Evolutionary conservation across 306 rosid species (phyloP).

Genomic region (Vigna radiata): DNA sequence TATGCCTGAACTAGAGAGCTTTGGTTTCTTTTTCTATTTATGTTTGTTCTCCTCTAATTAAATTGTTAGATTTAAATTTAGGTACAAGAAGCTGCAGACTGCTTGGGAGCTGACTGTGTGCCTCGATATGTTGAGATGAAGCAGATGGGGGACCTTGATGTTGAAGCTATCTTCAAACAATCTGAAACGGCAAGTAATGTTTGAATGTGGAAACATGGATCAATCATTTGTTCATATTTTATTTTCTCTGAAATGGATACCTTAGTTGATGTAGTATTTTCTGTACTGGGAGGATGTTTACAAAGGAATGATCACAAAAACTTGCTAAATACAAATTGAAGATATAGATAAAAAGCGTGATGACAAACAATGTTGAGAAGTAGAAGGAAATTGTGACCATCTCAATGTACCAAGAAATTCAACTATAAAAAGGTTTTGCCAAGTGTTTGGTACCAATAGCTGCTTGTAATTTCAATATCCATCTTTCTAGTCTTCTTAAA

Average conservation of each 20-base stretch:
- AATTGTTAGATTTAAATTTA: slow-evolving; percentile 46
- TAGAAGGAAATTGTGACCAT: slow-evolving; percentile 20
- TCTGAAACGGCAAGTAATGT: slow-evolving; percentile 64
- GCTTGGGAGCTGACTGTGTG: slow-evolving; percentile 93
- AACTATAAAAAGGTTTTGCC: slow-evolving; percentile 12
- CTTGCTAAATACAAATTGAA: slow-evolving; percentile 17
- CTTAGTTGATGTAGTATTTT: slow-evolving; percentile 15
- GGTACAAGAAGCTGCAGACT: slow-evolving; percentile 97
- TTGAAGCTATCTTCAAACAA: slow-evolving; percentile 58
- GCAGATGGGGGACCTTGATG: slow-evolving; percentile 65
- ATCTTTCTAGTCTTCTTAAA: slow-evolving; percentile 5
- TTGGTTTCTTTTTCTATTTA: slow-evolving; percentile 5
- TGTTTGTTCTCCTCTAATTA: slow-evolving; percentile 20
- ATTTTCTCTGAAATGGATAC: slow-evolving; percentile 4
- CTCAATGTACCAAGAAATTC: slow-evolving; percentile 3
- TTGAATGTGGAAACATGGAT: slow-evolving; percentile 11
- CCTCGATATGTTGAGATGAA: slow-evolving; percentile 86
- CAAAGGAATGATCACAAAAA: slow-evolving; percentile 7
- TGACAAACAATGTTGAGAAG: slow-evolving; percentile 7
- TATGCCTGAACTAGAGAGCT: slow-evolving; percentile 20
- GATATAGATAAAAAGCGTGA: background rate
- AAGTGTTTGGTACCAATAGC: slow-evolving; percentile 9
- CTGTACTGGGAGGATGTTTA: slow-evolving; percentile 21
- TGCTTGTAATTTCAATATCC: slow-evolving; percentile 34
- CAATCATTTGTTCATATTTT: background rate